Evolutionary conservation across 2,329 filamentous ascomycete genomes (phyloP), one percentile per base, ranked within the genome.

Genomic region (Blastomyces silverae): DNA sequence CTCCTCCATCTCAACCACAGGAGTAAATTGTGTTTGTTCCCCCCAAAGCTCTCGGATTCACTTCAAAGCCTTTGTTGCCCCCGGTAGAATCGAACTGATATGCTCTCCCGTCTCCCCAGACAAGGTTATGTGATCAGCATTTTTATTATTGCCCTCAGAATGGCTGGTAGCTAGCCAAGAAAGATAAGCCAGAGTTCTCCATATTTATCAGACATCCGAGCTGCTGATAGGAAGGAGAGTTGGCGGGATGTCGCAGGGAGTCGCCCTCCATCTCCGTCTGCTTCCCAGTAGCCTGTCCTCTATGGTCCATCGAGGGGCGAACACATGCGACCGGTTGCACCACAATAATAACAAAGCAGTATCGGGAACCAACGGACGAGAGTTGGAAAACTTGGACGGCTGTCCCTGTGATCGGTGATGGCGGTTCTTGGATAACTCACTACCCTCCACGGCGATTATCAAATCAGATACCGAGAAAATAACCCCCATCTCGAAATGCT

Each of bases 341-440:
- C 25, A 31, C 50, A 44, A 44, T 44, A 44, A 44, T 20, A 55
- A 50, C 8, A 50, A 22, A 4, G 6, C 25, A 55, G 6, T 56
- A n/a, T n/a, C 28, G 28, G 53, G 37, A 58, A 17, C 28, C 25
- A 20, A 58, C n/a, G 56, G 31, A 44, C n/a, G 7, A 42, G 11
- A 58, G 34, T 58, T 42, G 37, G 56, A 58, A 58, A 58, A 39
- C 56, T 58, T 58, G 56, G 56, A 44, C 37, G 22, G 56, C 7
- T 42, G 34, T 39, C 37, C 56, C 28, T 25, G 53, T 3, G 31
- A 37, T 56, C 3, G 34, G n/a, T 42, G 53, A 37, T 53, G 31
- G 17, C 37, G 53, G 13, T 56, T 56, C 31, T n/a, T 37, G 15
- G 7, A n/a, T 20, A n/a, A n/a, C n/a, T n/a, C n/a, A n/a, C n/a